phyloP scores from a whole-genome alignment of 768 basidiomycete genomes.

The Rhodotorula toruloides region DNA sequence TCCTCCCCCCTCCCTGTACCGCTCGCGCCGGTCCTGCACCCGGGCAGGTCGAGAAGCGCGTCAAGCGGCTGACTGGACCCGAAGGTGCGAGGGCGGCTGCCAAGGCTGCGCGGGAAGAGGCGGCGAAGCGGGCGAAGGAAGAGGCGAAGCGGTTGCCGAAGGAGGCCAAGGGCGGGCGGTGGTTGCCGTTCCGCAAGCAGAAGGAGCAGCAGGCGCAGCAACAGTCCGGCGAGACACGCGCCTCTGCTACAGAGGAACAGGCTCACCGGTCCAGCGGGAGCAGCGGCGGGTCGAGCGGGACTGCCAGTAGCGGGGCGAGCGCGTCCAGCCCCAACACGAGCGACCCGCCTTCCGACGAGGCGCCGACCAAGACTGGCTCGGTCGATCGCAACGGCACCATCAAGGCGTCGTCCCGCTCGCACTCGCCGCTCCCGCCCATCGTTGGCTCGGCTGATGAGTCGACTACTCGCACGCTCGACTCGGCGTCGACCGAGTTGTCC shows the following conservation, averaged over 20 bases:
- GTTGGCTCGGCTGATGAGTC: not conserved
- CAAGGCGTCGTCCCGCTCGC: slow-evolving; percentile 18
- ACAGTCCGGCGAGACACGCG: too few relatives aligned
- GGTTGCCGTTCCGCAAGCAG: slow-evolving; percentile 14
- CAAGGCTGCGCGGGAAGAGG: slow-evolving; percentile 31
- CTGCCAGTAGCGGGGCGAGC: not conserved
- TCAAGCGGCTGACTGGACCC: slow-evolving; percentile 21
- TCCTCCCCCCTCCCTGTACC: slow-evolving; percentile 7
- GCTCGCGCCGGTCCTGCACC: slow-evolving; percentile 9
- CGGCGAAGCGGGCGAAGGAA: slow-evolving; percentile 19
- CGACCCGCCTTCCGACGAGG: not conserved
- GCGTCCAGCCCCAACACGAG: not conserved
- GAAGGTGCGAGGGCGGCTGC: slow-evolving; percentile 33
- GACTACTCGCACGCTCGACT: not conserved
- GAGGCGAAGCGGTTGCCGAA: slow-evolving; percentile 16
- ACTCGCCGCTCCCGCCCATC: not conserved
- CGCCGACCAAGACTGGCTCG: too few relatives aligned
- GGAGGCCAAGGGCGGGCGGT: slow-evolving; percentile 18
- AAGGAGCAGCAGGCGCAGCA: not conserved
- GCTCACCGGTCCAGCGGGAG: not conserved
- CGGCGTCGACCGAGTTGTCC: not conserved
- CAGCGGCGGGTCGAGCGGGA: not conserved
- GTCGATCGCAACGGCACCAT: slow-evolving; percentile 19
- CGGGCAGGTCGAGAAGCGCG: not conserved
- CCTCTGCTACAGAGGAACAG: not conserved